Conservation (phyloP, 805 yeast genomes). For the Starmerella floricola region DNA sequence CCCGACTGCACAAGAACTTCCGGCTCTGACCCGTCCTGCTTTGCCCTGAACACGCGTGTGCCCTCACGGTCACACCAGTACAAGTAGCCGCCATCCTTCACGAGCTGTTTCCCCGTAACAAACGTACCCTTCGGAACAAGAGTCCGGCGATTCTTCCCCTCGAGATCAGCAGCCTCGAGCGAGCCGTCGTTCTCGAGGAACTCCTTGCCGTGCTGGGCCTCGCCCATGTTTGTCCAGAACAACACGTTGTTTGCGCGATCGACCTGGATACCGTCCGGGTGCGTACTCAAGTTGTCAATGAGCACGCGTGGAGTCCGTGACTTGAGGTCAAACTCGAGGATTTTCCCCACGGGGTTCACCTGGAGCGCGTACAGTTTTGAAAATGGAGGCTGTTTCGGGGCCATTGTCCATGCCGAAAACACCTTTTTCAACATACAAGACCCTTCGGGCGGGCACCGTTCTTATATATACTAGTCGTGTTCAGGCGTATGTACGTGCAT, state of each 20-base stretch:
- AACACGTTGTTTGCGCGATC: neutral
- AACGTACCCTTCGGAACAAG: neutral
- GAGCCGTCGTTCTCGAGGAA: neutral
- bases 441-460: too few relatives aligned
- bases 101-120: neutral
- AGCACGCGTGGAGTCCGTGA: neutral
- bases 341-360: too few relatives aligned
- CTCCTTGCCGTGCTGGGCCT: neutral
- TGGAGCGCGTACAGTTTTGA: too few relatives aligned
- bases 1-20: neutral
- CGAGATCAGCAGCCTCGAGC: neutral
- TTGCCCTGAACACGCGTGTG: neutral
- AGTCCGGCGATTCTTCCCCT: neutral
- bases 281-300: neutral
- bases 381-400: too few relatives aligned
- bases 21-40: neutral
- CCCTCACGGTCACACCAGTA: conserved; percentile 1
- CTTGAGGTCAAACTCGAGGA: too few relatives aligned
- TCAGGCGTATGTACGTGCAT: too few relatives aligned
- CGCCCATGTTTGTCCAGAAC: neutral
- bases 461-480: too few relatives aligned
- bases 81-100: neutral
- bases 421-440: too few relatives aligned
- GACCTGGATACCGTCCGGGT: neutral
- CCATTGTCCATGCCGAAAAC: too few relatives aligned